These are phyloP conservation scores for Fusarium staphyleae DNA, from an alignment of 2,329 filamentous ascomycete genomes.

Conservation along the genomic window DNA sequence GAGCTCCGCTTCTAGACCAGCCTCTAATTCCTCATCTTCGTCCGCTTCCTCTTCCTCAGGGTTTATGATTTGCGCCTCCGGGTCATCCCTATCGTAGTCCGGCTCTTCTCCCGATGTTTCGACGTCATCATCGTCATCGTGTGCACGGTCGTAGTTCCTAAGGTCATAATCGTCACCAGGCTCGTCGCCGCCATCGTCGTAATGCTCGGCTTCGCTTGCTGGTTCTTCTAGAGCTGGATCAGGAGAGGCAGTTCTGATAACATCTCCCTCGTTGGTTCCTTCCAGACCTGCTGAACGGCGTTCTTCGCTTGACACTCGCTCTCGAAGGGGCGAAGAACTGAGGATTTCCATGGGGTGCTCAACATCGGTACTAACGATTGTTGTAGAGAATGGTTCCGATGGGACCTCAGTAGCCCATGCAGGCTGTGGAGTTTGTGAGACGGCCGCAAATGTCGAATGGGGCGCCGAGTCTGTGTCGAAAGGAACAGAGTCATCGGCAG, in stretches of 20 bases:
- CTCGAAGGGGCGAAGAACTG: constrained; percentile 33
- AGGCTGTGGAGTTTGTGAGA: constrained; percentile 12
- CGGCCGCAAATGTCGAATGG: constrained; percentile 14
- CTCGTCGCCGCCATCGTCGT: constrained; percentile 40
- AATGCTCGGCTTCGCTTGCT: constrained; percentile 33
- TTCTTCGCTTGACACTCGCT: constrained; percentile 17
- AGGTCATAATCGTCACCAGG: constrained; percentile 47
- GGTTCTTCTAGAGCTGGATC: constrained; percentile 19
- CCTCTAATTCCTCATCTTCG: constrained; percentile 41
- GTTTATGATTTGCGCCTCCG: constrained; percentile 34
- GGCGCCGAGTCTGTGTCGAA: constrained; percentile 21
- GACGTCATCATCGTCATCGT: constrained; percentile 46
- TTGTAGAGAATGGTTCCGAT: constrained; percentile 9
- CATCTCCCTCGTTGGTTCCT: constrained; percentile 5
- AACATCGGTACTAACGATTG: constrained; percentile 19
- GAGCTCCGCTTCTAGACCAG: constrained; percentile 31
- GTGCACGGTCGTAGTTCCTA: constrained; percentile 44
- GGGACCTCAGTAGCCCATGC: constrained; percentile 20
- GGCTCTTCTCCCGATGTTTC: constrained; percentile 42
- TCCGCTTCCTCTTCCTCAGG: constrained; percentile 31
- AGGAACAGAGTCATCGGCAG: neutral
- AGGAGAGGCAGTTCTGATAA: constrained; percentile 3
- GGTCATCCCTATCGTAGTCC: constrained; percentile 39
- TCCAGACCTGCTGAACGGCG: constrained; percentile 10
- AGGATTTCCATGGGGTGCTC: constrained; percentile 36